Percentiles rank a stretch among this genome's conserved stretches.
phyloP scores from a whole-genome alignment of 225 moss, liverwort and hornwort species.

The Climacium dendroides region DNA sequence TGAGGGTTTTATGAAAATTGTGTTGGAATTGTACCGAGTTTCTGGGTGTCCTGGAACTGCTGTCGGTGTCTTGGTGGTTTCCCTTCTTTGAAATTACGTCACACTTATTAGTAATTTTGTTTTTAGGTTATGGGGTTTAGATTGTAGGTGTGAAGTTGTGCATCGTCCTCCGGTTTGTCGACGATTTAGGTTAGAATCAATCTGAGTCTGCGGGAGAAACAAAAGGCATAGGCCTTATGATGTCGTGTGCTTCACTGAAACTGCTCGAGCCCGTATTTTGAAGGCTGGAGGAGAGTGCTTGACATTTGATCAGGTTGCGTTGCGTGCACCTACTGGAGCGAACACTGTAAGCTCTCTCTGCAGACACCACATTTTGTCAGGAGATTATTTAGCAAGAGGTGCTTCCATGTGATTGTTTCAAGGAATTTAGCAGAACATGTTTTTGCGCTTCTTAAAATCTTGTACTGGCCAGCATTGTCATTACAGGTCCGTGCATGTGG shows the following conservation, averaged over 20 bases:
- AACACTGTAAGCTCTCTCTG: constrained; percentile 10
- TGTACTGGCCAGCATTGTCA: neutral
- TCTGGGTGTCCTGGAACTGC: neutral
- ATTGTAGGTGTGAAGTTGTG: neutral
- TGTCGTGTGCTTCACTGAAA: constrained; percentile 28
- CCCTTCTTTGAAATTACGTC: neutral
- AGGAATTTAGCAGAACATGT: no score
- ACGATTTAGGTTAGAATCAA: neutral
- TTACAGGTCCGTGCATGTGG: neutral
- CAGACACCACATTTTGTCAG: neutral
- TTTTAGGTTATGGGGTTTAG: neutral
- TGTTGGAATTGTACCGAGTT: neutral
- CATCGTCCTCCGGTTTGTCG: neutral
- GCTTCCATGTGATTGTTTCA: neutral
- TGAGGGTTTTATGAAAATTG: neutral
- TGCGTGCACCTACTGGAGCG: constrained; percentile 61
- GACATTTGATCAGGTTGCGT: constrained; percentile 66
- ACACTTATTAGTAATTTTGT: neutral
- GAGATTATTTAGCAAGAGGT: no score
- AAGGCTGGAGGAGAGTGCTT: constrained; percentile 57
- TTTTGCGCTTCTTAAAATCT: neutral
- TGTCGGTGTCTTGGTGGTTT: neutral
- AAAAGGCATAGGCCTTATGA: no score
- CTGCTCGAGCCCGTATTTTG: constrained; percentile 55
- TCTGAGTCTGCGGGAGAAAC: neutral